phyloP scores from a whole-genome alignment of 208 protist genomes.

The Crithidia mellificae region DNA sequence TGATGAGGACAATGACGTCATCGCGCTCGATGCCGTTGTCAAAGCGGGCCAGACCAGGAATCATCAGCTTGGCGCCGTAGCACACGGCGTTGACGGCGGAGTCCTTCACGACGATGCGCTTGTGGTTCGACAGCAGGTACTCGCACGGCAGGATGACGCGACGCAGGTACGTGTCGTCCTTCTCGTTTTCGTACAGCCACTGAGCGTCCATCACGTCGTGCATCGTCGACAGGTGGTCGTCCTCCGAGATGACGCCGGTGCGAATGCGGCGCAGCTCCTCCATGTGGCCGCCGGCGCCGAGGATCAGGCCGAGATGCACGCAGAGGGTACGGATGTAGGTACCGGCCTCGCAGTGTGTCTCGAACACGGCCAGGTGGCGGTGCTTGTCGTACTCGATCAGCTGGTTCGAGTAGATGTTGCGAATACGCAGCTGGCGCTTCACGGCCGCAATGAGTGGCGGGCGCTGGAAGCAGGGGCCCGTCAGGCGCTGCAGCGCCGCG shows the following conservation, averaged over 20 bases:
- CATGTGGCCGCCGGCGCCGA: slow-evolving; percentile 99
- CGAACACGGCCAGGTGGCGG: slow-evolving; percentile 97
- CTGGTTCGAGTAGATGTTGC: slow-evolving; percentile 99
- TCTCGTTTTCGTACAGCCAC: slow-evolving; percentile 97
- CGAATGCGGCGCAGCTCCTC: slow-evolving; percentile 98
- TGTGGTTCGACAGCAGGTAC: slow-evolving; percentile 96
- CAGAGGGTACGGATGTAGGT: slow-evolving; percentile 99
- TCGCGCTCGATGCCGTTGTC: slow-evolving; percentile 96
- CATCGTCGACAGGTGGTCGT: slow-evolving; percentile 98
- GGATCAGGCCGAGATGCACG: slow-evolving; percentile 98
- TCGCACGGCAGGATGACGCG: slow-evolving; percentile 98
- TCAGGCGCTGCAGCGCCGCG: slow-evolving; percentile 96
- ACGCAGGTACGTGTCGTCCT: slow-evolving; percentile 97
- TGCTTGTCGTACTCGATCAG: slow-evolving; percentile 99
- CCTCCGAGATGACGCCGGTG: slow-evolving; percentile 96
- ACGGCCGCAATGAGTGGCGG: slow-evolving; percentile 99
- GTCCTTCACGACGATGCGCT: slow-evolving; percentile 99
- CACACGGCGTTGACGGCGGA: slow-evolving; percentile 99
- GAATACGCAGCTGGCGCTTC: slow-evolving; percentile 98
- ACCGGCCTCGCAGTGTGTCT: slow-evolving; percentile 99
- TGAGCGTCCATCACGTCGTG: slow-evolving; percentile 99
- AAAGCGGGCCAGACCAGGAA: slow-evolving; percentile 98
- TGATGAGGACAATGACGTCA: slow-evolving; percentile 98
- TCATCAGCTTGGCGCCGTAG: slow-evolving; percentile 99
- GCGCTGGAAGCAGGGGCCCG: slow-evolving; percentile 98